Conservation (phyloP, 805 yeast species). For the Candida andamanensis region DNA sequence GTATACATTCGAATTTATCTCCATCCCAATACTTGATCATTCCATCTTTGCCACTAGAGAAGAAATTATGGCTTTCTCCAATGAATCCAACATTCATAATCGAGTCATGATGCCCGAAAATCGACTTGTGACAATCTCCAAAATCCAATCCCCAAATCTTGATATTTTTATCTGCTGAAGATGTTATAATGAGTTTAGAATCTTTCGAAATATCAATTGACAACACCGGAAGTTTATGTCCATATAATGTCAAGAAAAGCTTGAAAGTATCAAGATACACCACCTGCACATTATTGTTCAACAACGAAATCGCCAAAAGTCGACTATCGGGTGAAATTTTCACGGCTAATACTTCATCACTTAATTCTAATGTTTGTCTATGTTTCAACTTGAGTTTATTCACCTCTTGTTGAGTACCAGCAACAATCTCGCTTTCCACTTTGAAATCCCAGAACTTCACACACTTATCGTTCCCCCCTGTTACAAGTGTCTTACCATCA, state of each 20-base stretch:
- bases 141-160: constrained; percentile 98
- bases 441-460: constrained; percentile 87
- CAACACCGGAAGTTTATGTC: constrained; percentile 93
- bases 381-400: constrained; percentile 61
- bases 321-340: constrained; percentile 75
- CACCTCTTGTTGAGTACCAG: constrained; percentile 55
- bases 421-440: constrained; percentile 60
- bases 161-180: constrained; percentile 96
- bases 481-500: constrained; percentile 78
- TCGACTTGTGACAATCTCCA: constrained; percentile 97
- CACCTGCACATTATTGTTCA: constrained; percentile 94
- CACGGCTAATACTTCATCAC: constrained; percentile 80
- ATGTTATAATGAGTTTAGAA: constrained; percentile 80
- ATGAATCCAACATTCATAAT: constrained; percentile 84
- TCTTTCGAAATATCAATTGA: constrained; percentile 89
- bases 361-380: constrained; percentile 75
- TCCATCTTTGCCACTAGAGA: constrained; percentile 87
- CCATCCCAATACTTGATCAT: constrained; percentile 97
- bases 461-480: constrained; percentile 91
- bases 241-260: constrained; percentile 83
- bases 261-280: constrained; percentile 84
- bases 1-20: constrained; percentile 90
- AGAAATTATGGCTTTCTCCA: constrained; percentile 83
- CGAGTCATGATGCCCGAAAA: constrained; percentile 95
- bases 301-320: constrained; percentile 73